These are phyloP conservation scores for Carallia brachiata DNA, from an alignment of 345 rosid species.

Conservation along the genomic window DNA sequence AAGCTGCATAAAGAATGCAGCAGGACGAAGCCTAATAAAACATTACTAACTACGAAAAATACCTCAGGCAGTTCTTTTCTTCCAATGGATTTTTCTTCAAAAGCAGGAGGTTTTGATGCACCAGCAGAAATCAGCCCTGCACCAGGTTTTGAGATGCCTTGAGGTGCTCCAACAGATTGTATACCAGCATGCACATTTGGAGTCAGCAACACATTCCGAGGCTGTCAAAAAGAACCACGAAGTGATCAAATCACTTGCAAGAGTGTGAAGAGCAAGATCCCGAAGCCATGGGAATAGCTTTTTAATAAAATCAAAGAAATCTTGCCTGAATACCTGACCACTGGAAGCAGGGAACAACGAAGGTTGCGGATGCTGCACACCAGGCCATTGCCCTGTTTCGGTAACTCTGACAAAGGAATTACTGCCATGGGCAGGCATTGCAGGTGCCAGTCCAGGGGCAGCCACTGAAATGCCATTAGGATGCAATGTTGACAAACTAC, in stretches of 20 bases:
- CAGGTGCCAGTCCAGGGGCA: conserved; percentile 31
- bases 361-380: conserved; percentile 50
- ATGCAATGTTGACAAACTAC: conserved; percentile 30
- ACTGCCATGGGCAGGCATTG: conserved; percentile 32
- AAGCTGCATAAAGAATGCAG: background rate
- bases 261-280: no score
- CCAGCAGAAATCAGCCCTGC: conserved; percentile 33
- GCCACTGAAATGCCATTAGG: conserved; percentile 32
- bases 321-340: conserved; percentile 61
- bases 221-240: conserved; percentile 38
- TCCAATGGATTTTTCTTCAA: conserved; percentile 49
- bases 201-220: conserved; percentile 44
- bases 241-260: conserved; percentile 5
- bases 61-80: conserved; percentile 84
- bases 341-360: conserved; percentile 40
- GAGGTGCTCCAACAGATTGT: conserved; percentile 46
- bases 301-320: background rate
- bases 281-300: no score
- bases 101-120: conserved; percentile 34
- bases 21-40: conserved; percentile 4
- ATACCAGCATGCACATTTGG: conserved; percentile 46
- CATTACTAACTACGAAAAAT: conserved; percentile 9
- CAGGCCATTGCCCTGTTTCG: conserved; percentile 39
- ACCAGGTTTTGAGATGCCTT: conserved; percentile 25
- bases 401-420: conserved; percentile 20